Conservation (phyloP, 768 basidiomycete species). For the Lentinula edodes region DNA sequence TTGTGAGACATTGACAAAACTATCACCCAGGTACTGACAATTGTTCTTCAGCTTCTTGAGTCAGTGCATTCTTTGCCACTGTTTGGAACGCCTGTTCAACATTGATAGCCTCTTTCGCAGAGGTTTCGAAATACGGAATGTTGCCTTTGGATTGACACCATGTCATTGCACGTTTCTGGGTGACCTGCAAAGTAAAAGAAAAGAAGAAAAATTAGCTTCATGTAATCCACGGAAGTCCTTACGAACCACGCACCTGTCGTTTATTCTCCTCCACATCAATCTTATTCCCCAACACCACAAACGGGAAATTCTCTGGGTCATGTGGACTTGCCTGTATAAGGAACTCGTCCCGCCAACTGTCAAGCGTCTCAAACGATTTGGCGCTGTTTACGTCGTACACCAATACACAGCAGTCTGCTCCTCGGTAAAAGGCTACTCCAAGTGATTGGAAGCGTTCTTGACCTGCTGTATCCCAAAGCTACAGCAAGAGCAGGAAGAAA, state of each 20-base stretch:
- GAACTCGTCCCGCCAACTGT: conserved; percentile 99
- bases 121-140: conserved; percentile 99
- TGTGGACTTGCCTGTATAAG: conserved; percentile 98
- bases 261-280: conserved; percentile 99
- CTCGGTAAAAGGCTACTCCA: conserved; percentile 98
- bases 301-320: conserved; percentile 99
- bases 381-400: conserved; percentile 99
- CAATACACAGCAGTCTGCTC: conserved; percentile 97
- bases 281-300: conserved; percentile 99
- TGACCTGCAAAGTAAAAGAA: conserved; percentile 54
- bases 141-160: conserved; percentile 99
- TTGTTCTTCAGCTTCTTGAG: conserved; percentile 95
- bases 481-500: neutral
- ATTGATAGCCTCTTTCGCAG: conserved; percentile 99
- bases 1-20: conserved; percentile 7
- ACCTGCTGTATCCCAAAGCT: conserved; percentile 99
- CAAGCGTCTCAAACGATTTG: conserved; percentile 97
- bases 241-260: conserved; percentile 64
- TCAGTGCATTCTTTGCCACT: conserved; percentile 98
- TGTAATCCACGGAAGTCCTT: too few relatives aligned
- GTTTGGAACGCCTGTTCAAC: conserved; percentile 99
- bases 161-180: conserved; percentile 99
- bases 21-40: conserved; percentile 48
- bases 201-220: neutral
- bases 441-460: conserved; percentile 99